Conservation (phyloP, 169 alveolate genomes). For the Plasmodium vivax region DNA sequence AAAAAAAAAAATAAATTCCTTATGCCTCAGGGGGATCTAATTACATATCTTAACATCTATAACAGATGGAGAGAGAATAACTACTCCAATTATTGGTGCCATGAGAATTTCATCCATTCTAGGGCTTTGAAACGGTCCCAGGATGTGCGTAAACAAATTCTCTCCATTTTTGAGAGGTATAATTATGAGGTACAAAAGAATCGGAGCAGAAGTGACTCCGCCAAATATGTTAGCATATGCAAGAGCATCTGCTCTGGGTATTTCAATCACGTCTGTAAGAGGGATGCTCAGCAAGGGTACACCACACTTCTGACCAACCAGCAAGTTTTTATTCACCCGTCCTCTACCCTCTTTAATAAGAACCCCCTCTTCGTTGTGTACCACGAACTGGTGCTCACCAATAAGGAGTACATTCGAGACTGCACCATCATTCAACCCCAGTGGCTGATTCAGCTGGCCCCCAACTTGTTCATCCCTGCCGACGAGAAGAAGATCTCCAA, state of each 20-base stretch:
- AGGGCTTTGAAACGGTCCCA: conserved; percentile 95
- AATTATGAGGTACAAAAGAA: conserved; percentile 91
- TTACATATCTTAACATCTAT: conserved; percentile 96
- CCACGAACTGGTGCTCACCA: conserved; percentile 97
- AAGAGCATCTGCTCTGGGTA: conserved; percentile 98
- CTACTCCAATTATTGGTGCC: conserved; percentile 97
- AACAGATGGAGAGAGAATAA: conserved; percentile 95
- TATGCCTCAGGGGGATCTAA: conserved; percentile 98
- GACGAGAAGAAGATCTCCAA: conserved; percentile 91
- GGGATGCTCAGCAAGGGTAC: conserved; percentile 98
- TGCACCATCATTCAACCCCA: conserved; percentile 96
- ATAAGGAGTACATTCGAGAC: conserved; percentile 99
- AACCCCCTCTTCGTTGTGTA: conserved; percentile 99
- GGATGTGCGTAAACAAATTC: conserved; percentile 96
- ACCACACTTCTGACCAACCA: conserved; percentile 96
- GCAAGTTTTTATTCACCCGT: conserved; percentile 98
- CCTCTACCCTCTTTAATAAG: conserved; percentile 90
- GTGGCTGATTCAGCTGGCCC: conserved; percentile 99
- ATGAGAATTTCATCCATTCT: conserved; percentile 96
- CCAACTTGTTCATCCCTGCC: conserved; percentile 92
- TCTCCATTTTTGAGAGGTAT: conserved; percentile 96
- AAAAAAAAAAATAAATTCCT: conserved; percentile 94
- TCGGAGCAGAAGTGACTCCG: conserved; percentile 76
- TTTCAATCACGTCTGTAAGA: conserved; percentile 96
- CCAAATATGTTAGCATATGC: conserved; percentile 92